Conservation (phyloP, 2,329 filamentous ascomycete species). For the Nigrospora oryzae region DNA sequence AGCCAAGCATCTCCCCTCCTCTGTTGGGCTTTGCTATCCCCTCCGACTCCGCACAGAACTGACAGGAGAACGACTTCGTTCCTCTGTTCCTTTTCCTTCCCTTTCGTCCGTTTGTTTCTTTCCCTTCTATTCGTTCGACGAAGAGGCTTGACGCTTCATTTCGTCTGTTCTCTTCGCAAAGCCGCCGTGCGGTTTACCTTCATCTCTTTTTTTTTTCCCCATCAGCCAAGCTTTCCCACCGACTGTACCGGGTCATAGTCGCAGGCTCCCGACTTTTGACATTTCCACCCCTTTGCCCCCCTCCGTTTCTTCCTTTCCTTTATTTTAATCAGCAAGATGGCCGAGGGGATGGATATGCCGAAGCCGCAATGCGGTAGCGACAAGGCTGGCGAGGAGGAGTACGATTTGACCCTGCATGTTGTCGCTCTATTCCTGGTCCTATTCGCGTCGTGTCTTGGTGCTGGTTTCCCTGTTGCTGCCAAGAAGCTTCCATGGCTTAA, state of each 20-base stretch:
- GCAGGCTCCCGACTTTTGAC: too few relatives aligned
- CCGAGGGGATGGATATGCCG: conserved; percentile 13
- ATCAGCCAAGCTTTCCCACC: too few relatives aligned
- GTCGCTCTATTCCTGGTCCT: conserved; percentile 29
- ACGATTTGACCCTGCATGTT: conserved; percentile 32
- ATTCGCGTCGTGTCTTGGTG: conserved; percentile 18
- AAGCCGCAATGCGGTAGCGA: conserved; percentile 31
- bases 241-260: too few relatives aligned
- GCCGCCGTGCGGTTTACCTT: neutral
- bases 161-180: conserved; percentile 6
- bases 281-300: neutral
- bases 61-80: neutral
- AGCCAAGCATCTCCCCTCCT: neutral
- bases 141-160: conserved; percentile 6
- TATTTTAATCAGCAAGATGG: conserved; percentile 11
- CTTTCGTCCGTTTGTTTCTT: conserved; percentile 1
- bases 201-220: too few relatives aligned
- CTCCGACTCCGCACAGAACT: neutral
- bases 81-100: neutral
- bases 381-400: conserved; percentile 23
- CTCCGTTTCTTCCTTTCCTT: neutral
- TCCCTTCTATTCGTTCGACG: conserved; percentile 6
- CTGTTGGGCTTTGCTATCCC: neutral
- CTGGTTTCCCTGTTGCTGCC: conserved; percentile 42
- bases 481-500: conserved; percentile 51